A percentile compares a stretch with the other conserved stretches of the same genome.
These are phyloP conservation scores for Phyllachora maydis DNA, from an alignment of 2,329 filamentous ascomycete genomes.

Conservation along the genomic window DNA sequence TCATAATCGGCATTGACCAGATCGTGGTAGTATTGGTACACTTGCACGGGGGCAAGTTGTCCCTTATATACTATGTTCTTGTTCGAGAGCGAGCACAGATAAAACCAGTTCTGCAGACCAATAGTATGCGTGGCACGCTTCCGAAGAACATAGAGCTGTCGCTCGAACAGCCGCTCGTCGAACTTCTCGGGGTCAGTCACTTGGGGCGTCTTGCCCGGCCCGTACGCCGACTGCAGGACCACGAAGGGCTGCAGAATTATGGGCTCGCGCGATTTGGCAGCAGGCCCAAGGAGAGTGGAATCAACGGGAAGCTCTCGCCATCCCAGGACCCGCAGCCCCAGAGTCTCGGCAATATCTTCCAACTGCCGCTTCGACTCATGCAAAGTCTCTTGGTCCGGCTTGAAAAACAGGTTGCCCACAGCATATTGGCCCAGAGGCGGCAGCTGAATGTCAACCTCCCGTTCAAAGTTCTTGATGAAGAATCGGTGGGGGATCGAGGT, in stretches of 20 bases:
- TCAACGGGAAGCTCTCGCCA: slow-evolving; percentile 94
- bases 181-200: slow-evolving; percentile 60
- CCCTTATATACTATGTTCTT: slow-evolving; percentile 99
- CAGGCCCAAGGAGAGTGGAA: slow-evolving; percentile 79
- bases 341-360: slow-evolving; percentile 75
- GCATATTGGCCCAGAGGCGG: slow-evolving; percentile 86
- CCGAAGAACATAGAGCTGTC: slow-evolving; percentile 80
- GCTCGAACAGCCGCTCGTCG: slow-evolving; percentile 73
- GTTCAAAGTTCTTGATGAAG: slow-evolving; percentile 95
- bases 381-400: slow-evolving; percentile 77
- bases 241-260: slow-evolving; percentile 92
- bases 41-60: slow-evolving; percentile 80
- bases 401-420: slow-evolving; percentile 95
- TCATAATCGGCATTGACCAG: slow-evolving; percentile 93
- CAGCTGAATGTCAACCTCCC: slow-evolving; percentile 71
- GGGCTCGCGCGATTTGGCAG: slow-evolving; percentile 83
- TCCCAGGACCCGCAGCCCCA: slow-evolving; percentile 78
- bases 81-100: slow-evolving; percentile 88
- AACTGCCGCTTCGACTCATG: slow-evolving; percentile 83
- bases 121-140: slow-evolving; percentile 92
- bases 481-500: slow-evolving; percentile 97
- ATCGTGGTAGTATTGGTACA: slow-evolving; percentile 97
- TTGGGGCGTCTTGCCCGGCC: slow-evolving; percentile 58
- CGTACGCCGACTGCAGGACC: slow-evolving; percentile 70
- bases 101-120: slow-evolving; percentile 96